Conservation (phyloP, 768 basidiomycete genomes). For the Rickenella mellea region DNA sequence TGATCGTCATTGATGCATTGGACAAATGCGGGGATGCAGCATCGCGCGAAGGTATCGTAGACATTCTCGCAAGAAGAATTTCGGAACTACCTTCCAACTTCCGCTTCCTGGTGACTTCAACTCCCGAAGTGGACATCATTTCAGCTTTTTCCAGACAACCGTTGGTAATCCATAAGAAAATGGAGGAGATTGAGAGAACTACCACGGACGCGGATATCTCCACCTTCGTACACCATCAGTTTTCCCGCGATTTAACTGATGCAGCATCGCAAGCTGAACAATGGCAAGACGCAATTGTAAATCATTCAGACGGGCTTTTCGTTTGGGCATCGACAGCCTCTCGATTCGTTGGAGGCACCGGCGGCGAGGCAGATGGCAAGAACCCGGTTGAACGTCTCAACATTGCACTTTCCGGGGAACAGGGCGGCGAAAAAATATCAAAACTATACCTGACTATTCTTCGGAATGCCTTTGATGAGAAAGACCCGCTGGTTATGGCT, state of each 20-base stretch:
- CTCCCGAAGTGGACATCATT: constrained; percentile 7
- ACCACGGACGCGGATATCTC: constrained; percentile 9
- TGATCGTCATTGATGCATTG: constrained; percentile 11
- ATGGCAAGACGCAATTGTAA: constrained; percentile 1
- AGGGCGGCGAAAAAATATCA: no score
- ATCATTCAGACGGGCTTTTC: constrained; percentile 9
- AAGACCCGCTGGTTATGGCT: no score
- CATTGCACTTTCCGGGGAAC: no score
- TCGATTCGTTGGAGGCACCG: constrained; percentile 7
- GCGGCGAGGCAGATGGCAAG: no score
- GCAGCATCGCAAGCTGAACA: neutral
- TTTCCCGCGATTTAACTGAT: neutral
- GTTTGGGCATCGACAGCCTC: constrained; percentile 9
- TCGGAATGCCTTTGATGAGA: no score
- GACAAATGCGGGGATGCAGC: constrained; percentile 9
- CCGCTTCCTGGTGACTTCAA: constrained; percentile 9
- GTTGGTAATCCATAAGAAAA: neutral
- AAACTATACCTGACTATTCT: no score
- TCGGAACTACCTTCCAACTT: constrained; percentile 7
- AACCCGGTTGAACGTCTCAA: no score
- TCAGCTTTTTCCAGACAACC: neutral
- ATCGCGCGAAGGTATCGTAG: no score
- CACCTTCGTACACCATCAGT: constrained; percentile 3
- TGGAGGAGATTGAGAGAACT: no score
- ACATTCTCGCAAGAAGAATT: neutral